Evolutionary conservation across 352 stramenopile species (phyloP).

Genomic region (Globisporangium splendens): DNA sequence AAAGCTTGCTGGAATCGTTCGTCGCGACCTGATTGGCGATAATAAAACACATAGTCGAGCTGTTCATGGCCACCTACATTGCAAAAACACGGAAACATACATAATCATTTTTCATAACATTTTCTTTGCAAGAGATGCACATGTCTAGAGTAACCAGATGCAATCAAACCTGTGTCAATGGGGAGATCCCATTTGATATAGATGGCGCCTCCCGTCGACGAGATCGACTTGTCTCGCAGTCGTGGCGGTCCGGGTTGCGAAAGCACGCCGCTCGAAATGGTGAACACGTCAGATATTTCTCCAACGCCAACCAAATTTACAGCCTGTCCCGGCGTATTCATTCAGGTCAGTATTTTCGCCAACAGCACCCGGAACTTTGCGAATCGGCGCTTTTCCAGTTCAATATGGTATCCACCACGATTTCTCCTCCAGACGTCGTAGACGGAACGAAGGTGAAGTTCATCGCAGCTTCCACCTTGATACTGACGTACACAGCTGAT

Average conservation of each 20-base stretch:
- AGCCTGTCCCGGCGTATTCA: conserved; percentile 14
- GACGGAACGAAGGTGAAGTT: conserved; percentile 1
- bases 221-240: conserved; percentile 13
- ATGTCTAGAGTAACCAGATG: too few relatives aligned
- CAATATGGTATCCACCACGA: conserved; percentile 14
- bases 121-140: too few relatives aligned
- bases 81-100: not conserved
- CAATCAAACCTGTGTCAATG: conserved; percentile 40
- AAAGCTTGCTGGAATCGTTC: conserved; percentile 26
- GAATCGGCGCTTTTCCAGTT: conserved; percentile 6
- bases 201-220: conserved; percentile 35
- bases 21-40: conserved; percentile 14
- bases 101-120: too few relatives aligned
- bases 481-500: conserved; percentile 6
- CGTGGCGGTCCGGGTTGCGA: conserved; percentile 42
- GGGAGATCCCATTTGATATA: conserved; percentile 28
- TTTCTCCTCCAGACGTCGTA: not conserved
- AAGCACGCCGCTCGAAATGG: conserved; percentile 24
- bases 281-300: conserved; percentile 23
- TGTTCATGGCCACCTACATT: conserved; percentile 26
- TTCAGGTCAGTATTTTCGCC: not conserved
- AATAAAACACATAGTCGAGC: conserved; percentile 37
- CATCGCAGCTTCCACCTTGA: not conserved
- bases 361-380: conserved; percentile 3
- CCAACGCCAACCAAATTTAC: conserved; percentile 41